phyloP scores from a whole-genome alignment of 306 rosid species.

The Geum urbanum region DNA sequence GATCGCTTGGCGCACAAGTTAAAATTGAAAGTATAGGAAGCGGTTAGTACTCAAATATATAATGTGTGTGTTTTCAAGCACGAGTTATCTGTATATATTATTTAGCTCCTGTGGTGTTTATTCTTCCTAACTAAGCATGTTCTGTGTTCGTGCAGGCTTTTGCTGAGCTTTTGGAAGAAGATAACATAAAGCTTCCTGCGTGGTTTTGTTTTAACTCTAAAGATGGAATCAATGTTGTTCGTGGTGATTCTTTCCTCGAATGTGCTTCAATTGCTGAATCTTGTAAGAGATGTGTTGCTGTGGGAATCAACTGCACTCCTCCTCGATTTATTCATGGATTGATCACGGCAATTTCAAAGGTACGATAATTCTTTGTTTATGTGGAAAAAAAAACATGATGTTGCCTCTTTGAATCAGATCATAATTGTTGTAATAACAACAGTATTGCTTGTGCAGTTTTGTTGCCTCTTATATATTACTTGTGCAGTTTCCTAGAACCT shows the following conservation, averaged over 20 bases:
- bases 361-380: conserved; percentile 13
- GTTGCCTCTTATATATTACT: not conserved
- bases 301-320: conserved; percentile 91
- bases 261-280: conserved; percentile 79
- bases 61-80: not conserved
- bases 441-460: too few species aligned
- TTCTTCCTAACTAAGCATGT: not conserved
- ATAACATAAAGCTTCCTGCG: conserved; percentile 70
- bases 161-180: conserved; percentile 76
- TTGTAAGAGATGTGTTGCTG: conserved; percentile 61
- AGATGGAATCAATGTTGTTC: conserved; percentile 72
- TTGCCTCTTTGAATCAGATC: not conserved
- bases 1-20: not conserved
- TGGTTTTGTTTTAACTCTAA: conserved; percentile 91
- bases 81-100: not conserved
- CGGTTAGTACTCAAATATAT: not conserved
- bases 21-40: not conserved
- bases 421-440: not conserved
- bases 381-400: not conserved
- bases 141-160: conserved; percentile 52
- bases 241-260: conserved; percentile 73
- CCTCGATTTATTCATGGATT: conserved; percentile 87
- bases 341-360: conserved; percentile 58
- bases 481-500: not conserved
- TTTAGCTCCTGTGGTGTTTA: not conserved